Evolutionary conservation across 441 rosid species (phyloP).

Genomic region (Cnidoscolus chayamansa): DNA sequence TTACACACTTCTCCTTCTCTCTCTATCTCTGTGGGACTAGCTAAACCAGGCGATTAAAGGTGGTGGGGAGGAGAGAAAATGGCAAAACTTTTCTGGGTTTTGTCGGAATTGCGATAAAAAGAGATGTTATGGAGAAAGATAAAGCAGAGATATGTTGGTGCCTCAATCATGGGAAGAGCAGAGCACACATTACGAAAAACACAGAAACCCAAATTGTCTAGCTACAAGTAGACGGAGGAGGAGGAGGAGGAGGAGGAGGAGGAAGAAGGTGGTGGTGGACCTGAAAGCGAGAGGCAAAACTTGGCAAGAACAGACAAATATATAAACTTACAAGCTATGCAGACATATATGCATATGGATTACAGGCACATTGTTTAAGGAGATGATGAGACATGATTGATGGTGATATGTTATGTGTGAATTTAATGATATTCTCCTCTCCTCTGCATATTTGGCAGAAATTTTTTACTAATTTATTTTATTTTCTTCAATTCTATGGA

Average conservation of each 20-base stretch:
- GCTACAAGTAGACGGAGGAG: neutral
- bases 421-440: neutral
- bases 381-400: conserved; percentile 3
- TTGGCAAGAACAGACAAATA: neutral
- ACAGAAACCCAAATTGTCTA: conserved; percentile 27
- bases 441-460: neutral
- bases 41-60: too few species aligned
- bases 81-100: neutral
- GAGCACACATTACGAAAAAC: conserved; percentile 29
- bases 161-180: conserved; percentile 19
- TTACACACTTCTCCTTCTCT: neutral
- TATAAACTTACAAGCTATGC: too few species aligned
- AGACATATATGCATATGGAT: neutral
- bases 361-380: conserved; percentile 14
- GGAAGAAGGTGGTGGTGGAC: neutral
- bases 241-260: neutral
- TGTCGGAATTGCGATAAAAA: neutral
- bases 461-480: neutral
- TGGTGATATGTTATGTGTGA: neutral
- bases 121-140: neutral
- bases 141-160: neutral
- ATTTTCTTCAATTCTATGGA: neutral
- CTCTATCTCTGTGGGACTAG: neutral
- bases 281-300: neutral
- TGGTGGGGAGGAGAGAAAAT: too few species aligned